These are phyloP conservation scores for Fusarium xyrophilum DNA, from an alignment of 2,329 filamentous ascomycete genomes.

Conservation along the genomic window DNA sequence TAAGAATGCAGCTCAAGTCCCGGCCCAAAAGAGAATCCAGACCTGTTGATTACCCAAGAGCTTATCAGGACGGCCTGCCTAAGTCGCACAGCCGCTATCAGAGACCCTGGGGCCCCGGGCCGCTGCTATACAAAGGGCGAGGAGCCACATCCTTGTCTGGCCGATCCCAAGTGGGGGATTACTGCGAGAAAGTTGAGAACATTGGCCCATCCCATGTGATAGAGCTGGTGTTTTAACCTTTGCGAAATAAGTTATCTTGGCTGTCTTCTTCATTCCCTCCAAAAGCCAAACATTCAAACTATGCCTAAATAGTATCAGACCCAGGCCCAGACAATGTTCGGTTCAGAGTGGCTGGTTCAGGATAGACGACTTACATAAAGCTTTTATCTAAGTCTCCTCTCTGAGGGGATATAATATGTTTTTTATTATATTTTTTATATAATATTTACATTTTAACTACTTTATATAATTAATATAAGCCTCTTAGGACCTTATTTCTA, in stretches of 20 bases:
- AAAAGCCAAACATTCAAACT: constrained; percentile 6
- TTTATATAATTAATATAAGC: no score
- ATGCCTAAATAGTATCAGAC: constrained; percentile 18
- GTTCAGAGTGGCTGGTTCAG: constrained; percentile 24
- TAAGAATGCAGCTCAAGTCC: constrained; percentile 11
- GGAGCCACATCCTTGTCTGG: constrained; percentile 27
- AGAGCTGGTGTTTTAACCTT: neutral
- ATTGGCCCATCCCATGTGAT: neutral
- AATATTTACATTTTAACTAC: no score
- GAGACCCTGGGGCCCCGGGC: constrained; percentile 19
- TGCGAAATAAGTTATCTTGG: neutral
- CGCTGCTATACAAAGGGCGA: constrained; percentile 5
- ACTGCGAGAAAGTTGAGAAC: neutral
- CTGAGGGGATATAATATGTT: no score
- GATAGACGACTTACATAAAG: constrained; percentile 30
- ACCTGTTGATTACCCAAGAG: constrained; percentile 2
- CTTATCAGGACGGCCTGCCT: constrained; percentile 25
- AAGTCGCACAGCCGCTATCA: constrained; percentile 21
- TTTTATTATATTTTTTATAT: no score
- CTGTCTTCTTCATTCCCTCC: constrained; percentile 3
- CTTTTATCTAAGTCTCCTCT: constrained; percentile 33
- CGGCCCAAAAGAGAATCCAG: constrained; percentile 1
- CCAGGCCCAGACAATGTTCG: constrained; percentile 9
- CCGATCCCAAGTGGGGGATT: constrained; percentile 23
- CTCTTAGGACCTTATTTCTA: no score